Base-by-base conservation (phyloP, 805 yeast genomes). In the Lachancea kluyveri region DNA sequence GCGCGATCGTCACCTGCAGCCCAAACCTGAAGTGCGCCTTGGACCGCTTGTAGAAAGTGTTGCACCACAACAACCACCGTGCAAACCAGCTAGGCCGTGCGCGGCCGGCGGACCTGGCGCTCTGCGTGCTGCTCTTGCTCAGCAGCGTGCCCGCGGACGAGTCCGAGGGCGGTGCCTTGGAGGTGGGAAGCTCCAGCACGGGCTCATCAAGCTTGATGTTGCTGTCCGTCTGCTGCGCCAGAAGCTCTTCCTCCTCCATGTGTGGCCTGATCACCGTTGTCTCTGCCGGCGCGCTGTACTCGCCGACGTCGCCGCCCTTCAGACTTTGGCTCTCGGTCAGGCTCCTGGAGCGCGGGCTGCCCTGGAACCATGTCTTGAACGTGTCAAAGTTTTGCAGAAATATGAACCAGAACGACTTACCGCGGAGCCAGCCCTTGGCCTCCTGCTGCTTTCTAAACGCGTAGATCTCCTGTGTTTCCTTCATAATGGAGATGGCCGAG, bases 11-110 rank as follows among this genome's bases (percentile, higher is more conserved):
- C 8, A 67, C 62, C 39, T 72, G 74, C 25, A 68, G 45, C 1
- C 72, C 71, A 45, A 66, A 70, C 16, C 65, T 55, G 27, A 68
- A 52, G 43, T 68, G 72, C 4, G 59, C 51, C 28, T 43, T 51
- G 2, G 44, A 41, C 14, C 30, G 41, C 23, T 37, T 37, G 21
- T 41, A 49, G 21, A 47, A 54, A 5, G 33, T 17, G 26, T 52
- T 37, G 8, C 30, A 21, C 16, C 24, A 26, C 10, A 36, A n/a
- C 21, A 33, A 17, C 6, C 13, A 3, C 21, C 11, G 21, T 8
- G 21, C 10, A 8, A 8, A 8, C 8, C 10, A 19, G 21, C 21
- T 19, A 8, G 9, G 8, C 9, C 9, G 8, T 10, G 21, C 21
- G 8, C 9, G 21, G 10, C 8, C 21, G 8, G 21, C 21, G 8